phyloP scores from a whole-genome alignment of 2,329 filamentous ascomycete species.

The Dactylellina sp. region DNA sequence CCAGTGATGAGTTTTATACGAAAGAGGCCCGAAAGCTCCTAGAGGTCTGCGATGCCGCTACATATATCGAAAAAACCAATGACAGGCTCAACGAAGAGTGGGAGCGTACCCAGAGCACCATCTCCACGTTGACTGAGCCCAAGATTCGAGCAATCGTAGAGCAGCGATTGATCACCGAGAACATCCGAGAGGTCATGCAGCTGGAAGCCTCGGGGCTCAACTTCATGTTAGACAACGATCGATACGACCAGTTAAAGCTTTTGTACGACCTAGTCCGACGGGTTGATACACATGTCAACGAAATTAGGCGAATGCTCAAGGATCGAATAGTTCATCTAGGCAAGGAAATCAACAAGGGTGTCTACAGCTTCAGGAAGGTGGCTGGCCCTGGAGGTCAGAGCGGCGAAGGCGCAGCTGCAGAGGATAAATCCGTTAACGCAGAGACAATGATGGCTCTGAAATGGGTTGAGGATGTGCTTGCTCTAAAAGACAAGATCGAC shows the following conservation, averaged over 20 bases:
- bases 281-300: constrained; percentile 78
- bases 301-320: constrained; percentile 78
- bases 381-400: constrained; percentile 65
- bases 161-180: constrained; percentile 78
- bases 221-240: constrained; percentile 92
- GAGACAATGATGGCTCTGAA: constrained; percentile 84
- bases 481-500: constrained; percentile 90
- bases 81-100: constrained; percentile 82
- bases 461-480: constrained; percentile 92
- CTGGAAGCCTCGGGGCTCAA: constrained; percentile 86
- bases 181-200: constrained; percentile 82
- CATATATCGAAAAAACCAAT: constrained; percentile 82
- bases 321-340: constrained; percentile 82
- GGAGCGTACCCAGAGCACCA: constrained; percentile 83
- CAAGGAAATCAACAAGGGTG: constrained; percentile 79
- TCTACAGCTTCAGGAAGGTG: constrained; percentile 67
- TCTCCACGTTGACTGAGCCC: constrained; percentile 77
- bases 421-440: constrained; percentile 67
- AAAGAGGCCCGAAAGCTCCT: constrained; percentile 80
- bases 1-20: constrained; percentile 79
- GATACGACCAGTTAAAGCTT: constrained; percentile 79
- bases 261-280: constrained; percentile 82
- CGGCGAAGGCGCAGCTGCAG: constrained; percentile 66
- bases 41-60: constrained; percentile 80
- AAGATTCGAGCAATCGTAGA: constrained; percentile 85